Percentiles rank a stretch among this genome's conserved stretches.
Conservation (phyloP, 306 rosid genomes). For the Castanea sativa region DNA sequence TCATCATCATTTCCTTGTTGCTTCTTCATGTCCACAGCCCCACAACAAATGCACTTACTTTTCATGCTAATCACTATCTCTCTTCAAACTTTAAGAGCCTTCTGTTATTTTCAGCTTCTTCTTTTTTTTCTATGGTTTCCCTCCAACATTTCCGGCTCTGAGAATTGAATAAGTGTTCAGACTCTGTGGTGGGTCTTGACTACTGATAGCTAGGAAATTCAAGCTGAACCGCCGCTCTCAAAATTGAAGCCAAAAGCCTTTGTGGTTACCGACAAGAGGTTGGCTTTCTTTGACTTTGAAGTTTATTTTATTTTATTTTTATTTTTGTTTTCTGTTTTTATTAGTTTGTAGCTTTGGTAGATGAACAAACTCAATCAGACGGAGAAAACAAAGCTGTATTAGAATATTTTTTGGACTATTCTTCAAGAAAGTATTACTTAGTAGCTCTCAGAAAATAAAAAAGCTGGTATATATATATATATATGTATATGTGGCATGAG, state of each 20-base stretch:
- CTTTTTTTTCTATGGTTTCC: not conserved
- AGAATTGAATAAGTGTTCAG: not conserved
- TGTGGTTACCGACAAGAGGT: constrained; percentile 47
- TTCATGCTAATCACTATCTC: not conserved
- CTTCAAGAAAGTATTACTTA: constrained; percentile 26
- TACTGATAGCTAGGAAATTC: constrained; percentile 12
- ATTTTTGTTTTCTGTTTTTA: not conserved
- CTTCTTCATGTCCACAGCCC: not conserved
- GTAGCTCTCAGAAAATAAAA: constrained; percentile 2
- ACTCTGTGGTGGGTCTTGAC: constrained; percentile 11
- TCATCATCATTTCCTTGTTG: not conserved
- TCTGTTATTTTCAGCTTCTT: not conserved
- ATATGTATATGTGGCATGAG: not conserved
- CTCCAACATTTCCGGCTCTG: constrained; percentile 18
- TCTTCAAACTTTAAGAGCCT: not conserved
- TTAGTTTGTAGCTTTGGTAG: constrained; percentile 54
- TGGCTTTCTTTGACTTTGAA: constrained; percentile 22
- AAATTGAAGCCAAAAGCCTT: constrained; percentile 22
- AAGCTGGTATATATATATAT: not conserved
- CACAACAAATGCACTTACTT: not conserved
- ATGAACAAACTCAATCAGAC: constrained; percentile 56
- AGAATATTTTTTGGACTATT: constrained; percentile 6
- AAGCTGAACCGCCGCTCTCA: constrained; percentile 17
- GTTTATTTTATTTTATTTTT: not conserved
- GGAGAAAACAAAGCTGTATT: constrained; percentile 58